Conservation (phyloP, 2,329 filamentous ascomycete genomes). For the Intubia oerlemansii region DNA sequence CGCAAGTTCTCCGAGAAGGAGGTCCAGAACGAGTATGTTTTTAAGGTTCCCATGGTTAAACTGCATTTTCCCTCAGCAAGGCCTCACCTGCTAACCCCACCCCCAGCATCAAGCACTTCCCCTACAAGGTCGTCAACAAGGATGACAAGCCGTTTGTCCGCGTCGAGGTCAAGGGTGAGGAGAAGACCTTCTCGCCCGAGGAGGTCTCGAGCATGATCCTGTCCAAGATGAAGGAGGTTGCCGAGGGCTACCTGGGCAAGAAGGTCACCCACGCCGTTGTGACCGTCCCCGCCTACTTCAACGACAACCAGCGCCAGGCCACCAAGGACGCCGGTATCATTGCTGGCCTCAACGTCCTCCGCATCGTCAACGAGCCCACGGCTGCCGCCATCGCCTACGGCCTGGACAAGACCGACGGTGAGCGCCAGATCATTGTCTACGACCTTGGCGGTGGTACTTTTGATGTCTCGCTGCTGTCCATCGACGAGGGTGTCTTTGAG, state of each 20-base stretch:
- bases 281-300: constrained; percentile 94
- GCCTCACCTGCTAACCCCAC: too few species aligned
- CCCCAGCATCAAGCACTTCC: constrained; percentile 70
- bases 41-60: not conserved
- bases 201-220: constrained; percentile 41
- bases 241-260: constrained; percentile 60
- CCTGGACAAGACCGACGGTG: constrained; percentile 64
- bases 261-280: constrained; percentile 77
- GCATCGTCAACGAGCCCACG: constrained; percentile 92
- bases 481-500: constrained; percentile 84
- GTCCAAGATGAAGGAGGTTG: constrained; percentile 40
- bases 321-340: constrained; percentile 90
- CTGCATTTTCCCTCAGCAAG: too few species aligned
- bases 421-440: constrained; percentile 81
- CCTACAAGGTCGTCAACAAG: constrained; percentile 82
- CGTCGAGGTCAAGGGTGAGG: constrained; percentile 35
- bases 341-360: constrained; percentile 82
- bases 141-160: constrained; percentile 74
- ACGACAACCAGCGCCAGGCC: constrained; percentile 90
- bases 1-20: constrained; percentile 70
- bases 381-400: constrained; percentile 90
- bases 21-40: constrained; percentile 49
- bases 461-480: constrained; percentile 82
- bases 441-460: constrained; percentile 90
- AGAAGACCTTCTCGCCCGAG: constrained; percentile 39